These are phyloP conservation scores for Abrus precatorius DNA, from an alignment of 306 rosid genomes.

Conservation along the genomic window DNA sequence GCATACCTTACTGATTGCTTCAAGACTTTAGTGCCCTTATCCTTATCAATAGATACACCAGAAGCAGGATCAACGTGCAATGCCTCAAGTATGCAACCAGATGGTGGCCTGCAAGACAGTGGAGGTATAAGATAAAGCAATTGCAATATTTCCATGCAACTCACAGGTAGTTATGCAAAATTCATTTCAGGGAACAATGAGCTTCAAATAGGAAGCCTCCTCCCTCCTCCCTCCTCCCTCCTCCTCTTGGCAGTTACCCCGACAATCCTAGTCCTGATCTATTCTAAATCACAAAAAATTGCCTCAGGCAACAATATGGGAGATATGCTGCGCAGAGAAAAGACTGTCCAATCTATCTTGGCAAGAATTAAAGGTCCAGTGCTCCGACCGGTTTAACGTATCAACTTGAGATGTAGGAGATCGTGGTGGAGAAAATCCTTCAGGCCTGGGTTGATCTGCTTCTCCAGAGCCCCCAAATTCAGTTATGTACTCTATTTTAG, in stretches of 20 bases:
- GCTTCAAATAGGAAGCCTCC: slow-evolving; percentile 72
- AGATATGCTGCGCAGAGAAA: slow-evolving; percentile 90
- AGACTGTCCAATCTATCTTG: slow-evolving; percentile 96
- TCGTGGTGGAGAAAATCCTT: slow-evolving; percentile 88
- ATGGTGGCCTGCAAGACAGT: slow-evolving; percentile 79
- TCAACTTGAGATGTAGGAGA: slow-evolving; percentile 92
- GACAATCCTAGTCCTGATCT: slow-evolving; percentile 81
- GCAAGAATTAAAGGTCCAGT: slow-evolving; percentile 97
- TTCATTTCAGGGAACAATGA: slow-evolving; percentile 57
- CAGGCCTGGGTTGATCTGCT: slow-evolving; percentile 70
- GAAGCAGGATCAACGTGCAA: slow-evolving; percentile 99
- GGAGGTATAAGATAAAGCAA: slow-evolving; percentile 62
- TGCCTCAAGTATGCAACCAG: slow-evolving; percentile 96
- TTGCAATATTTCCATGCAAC: slow-evolving; percentile 53
- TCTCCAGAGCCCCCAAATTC: slow-evolving; percentile 90
- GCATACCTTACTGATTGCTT: slow-evolving; percentile 82
- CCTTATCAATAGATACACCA: slow-evolving; percentile 83
- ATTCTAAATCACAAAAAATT: slow-evolving; percentile 79
- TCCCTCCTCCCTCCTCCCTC: slow-evolving; percentile 72
- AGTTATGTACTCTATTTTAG: slow-evolving; percentile 94
- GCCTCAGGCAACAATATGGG: slow-evolving; percentile 83
- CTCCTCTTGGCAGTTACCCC: slow-evolving; percentile 71
- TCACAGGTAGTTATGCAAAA: slow-evolving; percentile 54
- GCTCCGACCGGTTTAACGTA: slow-evolving; percentile 99
- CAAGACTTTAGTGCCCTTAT: slow-evolving; percentile 67